Evolutionary conservation across 257 asterid genomes (phyloP), one percentile per base, ranked within the genome.

Genomic region (Craterostigma plantagineum): DNA sequence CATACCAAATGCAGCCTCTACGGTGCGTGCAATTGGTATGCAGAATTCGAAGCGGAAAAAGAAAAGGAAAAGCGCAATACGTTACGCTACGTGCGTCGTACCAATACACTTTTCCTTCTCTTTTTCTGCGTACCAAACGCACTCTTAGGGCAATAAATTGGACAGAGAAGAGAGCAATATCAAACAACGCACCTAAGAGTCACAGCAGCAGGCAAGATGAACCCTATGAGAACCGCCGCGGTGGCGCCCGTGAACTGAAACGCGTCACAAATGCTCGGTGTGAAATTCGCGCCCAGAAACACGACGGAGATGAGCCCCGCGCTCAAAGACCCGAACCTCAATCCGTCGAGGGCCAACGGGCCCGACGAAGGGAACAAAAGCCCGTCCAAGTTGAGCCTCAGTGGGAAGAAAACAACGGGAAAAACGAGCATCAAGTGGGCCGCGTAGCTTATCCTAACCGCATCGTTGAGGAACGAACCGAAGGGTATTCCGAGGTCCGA

Each of bases 201-300:
- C 48, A 87, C 69, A 30, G 86, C 75, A 48, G 95, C 93, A 23
- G 98, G 98, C 30, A 87, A 62, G 53, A 87, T 87, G 74, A 82
- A 87, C 48, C 95, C 98, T 33, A 87, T 67, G 63, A 75, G 66
- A 57, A 87, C 95, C 46, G 95, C 95, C 45, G 98, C 98, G 49
- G 98, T 87, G 45, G 98, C 98, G 48, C 98, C 98, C 35, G 95
- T 87, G 69, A 87, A 87, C 66, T 87, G 98, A 69, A 87, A 87
- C 12, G 98, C 98, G 38, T 87, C 98, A 95, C 98, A 87, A 56
- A 87, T 87, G 79, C 93, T 87, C 10, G 98, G 98, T 39, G 82
- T 82, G 70, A 79, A 87, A 64, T 87, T 87, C 35, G 98, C 98
- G 18, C 93, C 93, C 45, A 83, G 50, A 62, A 79, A 82, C 50